Evolutionary conservation across 73 alveolate species (phyloP).

Genomic region (Paraurostyla sp.): DNA sequence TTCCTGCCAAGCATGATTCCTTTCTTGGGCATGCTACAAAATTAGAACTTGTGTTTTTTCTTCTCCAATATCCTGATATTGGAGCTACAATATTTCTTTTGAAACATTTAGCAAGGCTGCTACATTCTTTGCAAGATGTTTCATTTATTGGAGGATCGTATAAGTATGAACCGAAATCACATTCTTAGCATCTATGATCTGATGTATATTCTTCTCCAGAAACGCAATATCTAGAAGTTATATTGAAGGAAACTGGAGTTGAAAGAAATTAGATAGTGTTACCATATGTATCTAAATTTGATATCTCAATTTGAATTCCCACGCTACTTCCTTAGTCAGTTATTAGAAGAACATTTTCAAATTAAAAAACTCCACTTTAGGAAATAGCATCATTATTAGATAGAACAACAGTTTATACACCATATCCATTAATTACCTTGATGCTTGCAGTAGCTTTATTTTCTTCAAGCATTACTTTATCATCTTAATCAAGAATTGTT

Average conservation of each 20-base stretch:
- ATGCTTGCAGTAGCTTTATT: not conserved
- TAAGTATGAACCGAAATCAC: not conserved
- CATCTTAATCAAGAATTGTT: not conserved
- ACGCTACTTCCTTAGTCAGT: not conserved
- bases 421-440: too few species aligned
- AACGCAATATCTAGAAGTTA: constrained; percentile 42
- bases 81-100: too few species aligned
- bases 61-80: too few species aligned
- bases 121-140: too few species aligned
- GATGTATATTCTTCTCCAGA: constrained; percentile 60
- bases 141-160: constrained; percentile 48
- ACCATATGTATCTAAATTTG: not conserved
- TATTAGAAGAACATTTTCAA: not conserved
- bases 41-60: too few species aligned
- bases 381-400: too few species aligned
- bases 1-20: too few species aligned
- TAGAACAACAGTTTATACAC: too few species aligned
- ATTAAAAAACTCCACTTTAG: not conserved
- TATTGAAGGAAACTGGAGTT: not conserved
- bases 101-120: too few species aligned
- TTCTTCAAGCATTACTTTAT: not conserved
- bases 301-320: not conserved
- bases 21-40: too few species aligned
- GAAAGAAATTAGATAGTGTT: not conserved
- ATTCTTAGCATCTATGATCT: not conserved